These are phyloP conservation scores for Fagus sylvatica DNA, from an alignment of 306 rosid species.

Conservation along the genomic window DNA sequence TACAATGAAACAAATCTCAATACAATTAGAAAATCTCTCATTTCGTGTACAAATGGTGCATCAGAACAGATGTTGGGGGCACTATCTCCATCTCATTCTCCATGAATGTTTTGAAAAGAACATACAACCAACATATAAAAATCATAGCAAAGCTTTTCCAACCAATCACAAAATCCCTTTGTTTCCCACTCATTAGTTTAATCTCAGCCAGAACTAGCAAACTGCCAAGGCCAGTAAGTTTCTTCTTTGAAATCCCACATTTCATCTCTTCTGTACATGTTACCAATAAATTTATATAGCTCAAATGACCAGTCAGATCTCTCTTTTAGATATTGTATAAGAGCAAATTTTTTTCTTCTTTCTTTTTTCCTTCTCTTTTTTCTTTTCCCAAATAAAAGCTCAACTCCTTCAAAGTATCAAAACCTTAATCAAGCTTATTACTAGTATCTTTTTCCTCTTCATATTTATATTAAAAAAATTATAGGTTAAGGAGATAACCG, in stretches of 20 bases:
- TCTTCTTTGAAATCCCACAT: neutral
- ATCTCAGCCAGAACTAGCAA: neutral
- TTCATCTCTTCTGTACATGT: neutral
- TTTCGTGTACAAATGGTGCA: neutral
- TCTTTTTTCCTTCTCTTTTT: neutral
- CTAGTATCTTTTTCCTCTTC: neutral
- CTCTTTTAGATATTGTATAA: neutral
- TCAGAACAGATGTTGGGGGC: neutral
- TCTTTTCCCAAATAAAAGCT: neutral
- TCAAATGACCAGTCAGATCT: neutral
- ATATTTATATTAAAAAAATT: too few species aligned
- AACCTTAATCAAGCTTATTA: constrained; percentile 22
- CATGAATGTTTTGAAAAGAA: constrained; percentile 1
- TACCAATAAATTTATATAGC: neutral
- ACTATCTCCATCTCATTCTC: neutral
- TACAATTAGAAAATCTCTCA: neutral
- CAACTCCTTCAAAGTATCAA: constrained; percentile 24
- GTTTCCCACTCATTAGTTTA: neutral
- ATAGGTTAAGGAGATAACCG: too few species aligned
- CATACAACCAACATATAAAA: neutral
- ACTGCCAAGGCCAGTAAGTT: neutral
- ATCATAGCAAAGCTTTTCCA: neutral
- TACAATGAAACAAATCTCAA: neutral
- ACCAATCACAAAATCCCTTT: neutral
- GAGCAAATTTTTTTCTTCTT: neutral